A percentile compares a stretch with the other conserved stretches of the same genome.
Conservation (phyloP, 2,329 filamentous ascomycete species). For the Trichophyton simii region DNA sequence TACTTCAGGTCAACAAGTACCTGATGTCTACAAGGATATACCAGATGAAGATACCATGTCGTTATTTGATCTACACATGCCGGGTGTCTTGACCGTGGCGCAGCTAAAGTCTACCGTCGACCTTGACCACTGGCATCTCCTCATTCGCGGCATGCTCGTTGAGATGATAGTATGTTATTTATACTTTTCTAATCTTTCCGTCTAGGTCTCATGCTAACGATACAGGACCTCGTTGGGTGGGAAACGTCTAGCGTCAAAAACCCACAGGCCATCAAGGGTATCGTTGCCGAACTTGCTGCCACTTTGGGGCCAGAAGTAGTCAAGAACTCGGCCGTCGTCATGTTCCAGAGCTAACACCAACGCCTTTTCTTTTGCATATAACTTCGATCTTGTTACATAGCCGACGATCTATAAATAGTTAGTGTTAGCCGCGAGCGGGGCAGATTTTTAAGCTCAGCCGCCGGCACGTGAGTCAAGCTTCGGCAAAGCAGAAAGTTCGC, state of each 20-base stretch:
- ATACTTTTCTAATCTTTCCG: background rate
- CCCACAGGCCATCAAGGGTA: conserved; percentile 35
- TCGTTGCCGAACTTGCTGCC: conserved; percentile 36
- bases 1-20: conserved; percentile 26
- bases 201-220: background rate
- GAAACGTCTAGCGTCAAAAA: conserved; percentile 31
- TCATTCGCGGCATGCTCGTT: conserved; percentile 31
- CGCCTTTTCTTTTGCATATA: too few relatives aligned
- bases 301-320: conserved; percentile 33
- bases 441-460: background rate
- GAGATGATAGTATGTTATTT: conserved; percentile 30
- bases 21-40: conserved; percentile 12
- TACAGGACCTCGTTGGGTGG: conserved; percentile 37
- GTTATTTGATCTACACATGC: conserved; percentile 36
- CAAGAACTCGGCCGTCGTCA: conserved; percentile 28
- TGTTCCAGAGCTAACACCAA: conserved; percentile 18
- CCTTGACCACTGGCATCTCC: conserved; percentile 33
- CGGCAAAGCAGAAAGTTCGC: background rate
- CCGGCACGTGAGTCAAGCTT: background rate
- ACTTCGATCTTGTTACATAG: too few relatives aligned
- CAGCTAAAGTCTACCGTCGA: conserved; percentile 31
- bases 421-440: background rate
- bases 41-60: conserved; percentile 32
- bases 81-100: conserved; percentile 33
- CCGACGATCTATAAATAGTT: background rate